Evolutionary conservation across 2,329 filamentous ascomycete species (phyloP).

Genomic region (Aspergillus udagawae): DNA sequence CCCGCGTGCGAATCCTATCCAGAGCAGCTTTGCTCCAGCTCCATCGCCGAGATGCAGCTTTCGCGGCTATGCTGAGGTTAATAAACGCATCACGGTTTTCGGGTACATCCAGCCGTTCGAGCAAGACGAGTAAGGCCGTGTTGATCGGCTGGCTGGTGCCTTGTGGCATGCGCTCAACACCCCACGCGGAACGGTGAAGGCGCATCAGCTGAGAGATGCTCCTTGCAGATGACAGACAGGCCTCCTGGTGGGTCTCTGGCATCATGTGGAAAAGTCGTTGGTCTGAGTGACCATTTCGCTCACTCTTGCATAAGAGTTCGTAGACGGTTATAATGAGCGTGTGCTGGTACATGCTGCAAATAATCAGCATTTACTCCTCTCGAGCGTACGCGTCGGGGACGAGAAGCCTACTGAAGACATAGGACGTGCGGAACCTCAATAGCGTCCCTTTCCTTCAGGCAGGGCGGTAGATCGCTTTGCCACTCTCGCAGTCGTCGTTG

Average conservation of each 20-base stretch:
- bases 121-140: constrained; percentile 24
- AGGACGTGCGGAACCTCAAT: constrained; percentile 19
- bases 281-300: constrained; percentile 2
- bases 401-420: constrained; percentile 18
- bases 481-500: constrained; percentile 17
- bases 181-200: constrained; percentile 26
- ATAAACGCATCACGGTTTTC: constrained; percentile 23
- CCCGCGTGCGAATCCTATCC: constrained; percentile 16
- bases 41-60: constrained; percentile 23
- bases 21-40: constrained; percentile 6
- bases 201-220: constrained; percentile 23
- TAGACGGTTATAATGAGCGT: constrained; percentile 33
- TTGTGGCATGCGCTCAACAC: constrained; percentile 29
- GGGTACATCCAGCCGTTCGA: constrained; percentile 20
- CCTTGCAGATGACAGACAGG: constrained; percentile 23
- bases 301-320: constrained; percentile 15
- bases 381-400: background rate
- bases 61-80: constrained; percentile 19
- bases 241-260: constrained; percentile 4
- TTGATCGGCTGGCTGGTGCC: constrained; percentile 28
- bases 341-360: constrained; percentile 36
- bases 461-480: constrained; percentile 8
- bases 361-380: background rate
- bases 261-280: constrained; percentile 4
- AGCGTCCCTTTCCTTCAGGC: constrained; percentile 7